Conservation (phyloP, 2,329 filamentous ascomycete species). For the Stemphylium lycopersici region DNA sequence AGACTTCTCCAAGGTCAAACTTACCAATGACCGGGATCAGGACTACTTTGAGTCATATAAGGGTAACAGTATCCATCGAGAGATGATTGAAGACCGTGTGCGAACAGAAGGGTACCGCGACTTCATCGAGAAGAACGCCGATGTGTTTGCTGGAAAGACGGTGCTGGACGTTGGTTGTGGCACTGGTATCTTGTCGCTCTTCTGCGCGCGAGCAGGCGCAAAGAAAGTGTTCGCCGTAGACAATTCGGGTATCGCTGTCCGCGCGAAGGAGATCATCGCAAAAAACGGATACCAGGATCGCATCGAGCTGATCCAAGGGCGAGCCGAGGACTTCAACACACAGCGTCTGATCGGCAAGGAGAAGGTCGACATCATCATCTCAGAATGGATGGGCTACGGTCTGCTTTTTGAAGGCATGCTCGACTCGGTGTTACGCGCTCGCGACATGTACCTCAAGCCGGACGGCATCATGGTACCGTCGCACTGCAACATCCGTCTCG, state of each 20-base stretch:
- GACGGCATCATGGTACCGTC: constrained; percentile 86
- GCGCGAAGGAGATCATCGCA: constrained; percentile 83
- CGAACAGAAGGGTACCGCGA: constrained; percentile 92
- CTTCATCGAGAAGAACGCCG: constrained; percentile 91
- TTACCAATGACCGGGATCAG: constrained; percentile 57
- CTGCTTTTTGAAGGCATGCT: constrained; percentile 96
- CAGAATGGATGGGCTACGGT: constrained; percentile 98
- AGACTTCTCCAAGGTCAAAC: constrained; percentile 35
- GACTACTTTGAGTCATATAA: constrained; percentile 71
- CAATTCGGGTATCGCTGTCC: constrained; percentile 87
- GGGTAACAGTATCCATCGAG: constrained; percentile 81
- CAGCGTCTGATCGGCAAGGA: constrained; percentile 55
- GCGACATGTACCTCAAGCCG: constrained; percentile 82
- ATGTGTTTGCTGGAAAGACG: constrained; percentile 82
- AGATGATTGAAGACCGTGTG: constrained; percentile 89
- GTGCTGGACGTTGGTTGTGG: constrained; percentile 88
- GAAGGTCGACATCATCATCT: constrained; percentile 91
- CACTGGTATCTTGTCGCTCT: constrained; percentile 89
- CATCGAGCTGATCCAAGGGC: constrained; percentile 82
- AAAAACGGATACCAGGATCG: constrained; percentile 75
- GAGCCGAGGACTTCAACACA: constrained; percentile 83
- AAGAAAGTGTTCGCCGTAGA: constrained; percentile 88
- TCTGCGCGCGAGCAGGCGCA: constrained; percentile 89
- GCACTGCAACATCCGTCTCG: constrained; percentile 81
- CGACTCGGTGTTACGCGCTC: constrained; percentile 85